A percentile compares a stretch with the other conserved stretches of the same genome.
Evolutionary conservation across 2,329 filamentous ascomycete species (phyloP).

Genomic region (Chaetomium strumarium): DNA sequence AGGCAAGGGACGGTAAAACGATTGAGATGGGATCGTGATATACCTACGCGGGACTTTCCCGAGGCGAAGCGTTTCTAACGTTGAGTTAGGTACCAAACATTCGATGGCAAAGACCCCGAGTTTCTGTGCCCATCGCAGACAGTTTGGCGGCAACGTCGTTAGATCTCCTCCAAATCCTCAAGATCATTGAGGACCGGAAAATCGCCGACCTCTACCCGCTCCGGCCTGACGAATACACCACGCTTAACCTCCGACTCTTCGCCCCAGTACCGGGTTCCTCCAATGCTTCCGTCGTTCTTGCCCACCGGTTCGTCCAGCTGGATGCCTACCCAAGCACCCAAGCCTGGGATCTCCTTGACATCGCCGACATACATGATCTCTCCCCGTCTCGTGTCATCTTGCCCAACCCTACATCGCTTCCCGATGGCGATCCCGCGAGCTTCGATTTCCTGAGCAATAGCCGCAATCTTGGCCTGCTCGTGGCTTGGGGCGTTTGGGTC

Average conservation of each 20-base stretch:
- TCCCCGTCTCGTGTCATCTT: conserved; percentile 64
- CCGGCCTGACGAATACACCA: conserved; percentile 73
- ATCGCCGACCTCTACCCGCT: conserved; percentile 71
- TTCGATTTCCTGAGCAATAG: conserved; percentile 63
- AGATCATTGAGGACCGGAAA: conserved; percentile 65
- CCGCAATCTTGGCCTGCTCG: conserved; percentile 65
- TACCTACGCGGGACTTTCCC: too few species aligned
- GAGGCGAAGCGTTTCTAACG: too few species aligned
- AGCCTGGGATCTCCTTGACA: conserved; percentile 65
- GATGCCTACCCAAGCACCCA: conserved; percentile 66
- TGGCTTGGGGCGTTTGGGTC: conserved; percentile 74
- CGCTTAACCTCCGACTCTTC: conserved; percentile 58
- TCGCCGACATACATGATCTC: conserved; percentile 66
- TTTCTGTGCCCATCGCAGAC: background rate
- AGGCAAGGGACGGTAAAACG: too few species aligned
- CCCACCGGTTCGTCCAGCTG: conserved; percentile 73
- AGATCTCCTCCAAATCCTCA: conserved; percentile 73
- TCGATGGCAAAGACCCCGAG: background rate
- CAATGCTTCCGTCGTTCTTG: conserved; percentile 70
- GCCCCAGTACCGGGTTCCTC: conserved; percentile 63
- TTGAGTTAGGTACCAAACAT: too few species aligned
- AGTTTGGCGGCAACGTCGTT: conserved; percentile 19
- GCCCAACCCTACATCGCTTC: conserved; percentile 58
- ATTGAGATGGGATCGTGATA: too few species aligned
- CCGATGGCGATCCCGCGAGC: conserved; percentile 61